A percentile compares a stretch with the other conserved stretches of the same genome.
Evolutionary conservation across 768 basidiomycete species (phyloP).

Genomic region (Russula sp.): DNA sequence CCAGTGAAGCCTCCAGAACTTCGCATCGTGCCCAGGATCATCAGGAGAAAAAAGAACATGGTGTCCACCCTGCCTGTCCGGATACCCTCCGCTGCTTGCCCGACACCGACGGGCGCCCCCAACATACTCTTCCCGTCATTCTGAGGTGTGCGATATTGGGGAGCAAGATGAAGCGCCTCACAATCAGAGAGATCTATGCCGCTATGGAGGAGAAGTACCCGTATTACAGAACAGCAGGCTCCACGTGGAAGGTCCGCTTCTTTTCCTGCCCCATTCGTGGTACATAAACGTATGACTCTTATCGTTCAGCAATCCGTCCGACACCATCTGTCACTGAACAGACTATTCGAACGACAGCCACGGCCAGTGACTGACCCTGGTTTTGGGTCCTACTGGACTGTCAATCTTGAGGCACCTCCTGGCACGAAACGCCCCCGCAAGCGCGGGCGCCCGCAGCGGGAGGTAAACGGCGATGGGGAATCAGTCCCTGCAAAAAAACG

Average conservation of each 20-base stretch:
- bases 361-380: slow-evolving; percentile 81
- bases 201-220: slow-evolving; percentile 83
- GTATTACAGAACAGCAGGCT: slow-evolving; percentile 73
- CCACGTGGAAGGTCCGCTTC: slow-evolving; percentile 72
- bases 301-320: slow-evolving; percentile 72
- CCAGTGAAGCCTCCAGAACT: slow-evolving; percentile 3
- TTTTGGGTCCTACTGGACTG: slow-evolving; percentile 86
- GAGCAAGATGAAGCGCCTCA: slow-evolving; percentile 65
- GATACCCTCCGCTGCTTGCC: slow-evolving; percentile 72
- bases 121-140: slow-evolving; percentile 81
- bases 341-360: slow-evolving; percentile 75
- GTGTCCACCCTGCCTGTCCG: slow-evolving; percentile 70
- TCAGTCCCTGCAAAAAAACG: slow-evolving; percentile 23
- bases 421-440: slow-evolving; percentile 84
- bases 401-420: slow-evolving; percentile 79
- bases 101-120: slow-evolving; percentile 71
- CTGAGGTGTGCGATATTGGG: slow-evolving; percentile 80
- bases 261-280: neutral
- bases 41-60: slow-evolving; percentile 39
- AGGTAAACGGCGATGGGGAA: slow-evolving; percentile 25
- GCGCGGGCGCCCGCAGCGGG: slow-evolving; percentile 58
- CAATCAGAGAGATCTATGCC: slow-evolving; percentile 80
- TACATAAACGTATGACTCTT: neutral
- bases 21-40: neutral
- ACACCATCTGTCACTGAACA: slow-evolving; percentile 77